Percentiles rank a stretch among this genome's conserved stretches.
phyloP scores from a whole-genome alignment of 2,329 filamentous ascomycete species.

The Clarireedia monteithiana region DNA sequence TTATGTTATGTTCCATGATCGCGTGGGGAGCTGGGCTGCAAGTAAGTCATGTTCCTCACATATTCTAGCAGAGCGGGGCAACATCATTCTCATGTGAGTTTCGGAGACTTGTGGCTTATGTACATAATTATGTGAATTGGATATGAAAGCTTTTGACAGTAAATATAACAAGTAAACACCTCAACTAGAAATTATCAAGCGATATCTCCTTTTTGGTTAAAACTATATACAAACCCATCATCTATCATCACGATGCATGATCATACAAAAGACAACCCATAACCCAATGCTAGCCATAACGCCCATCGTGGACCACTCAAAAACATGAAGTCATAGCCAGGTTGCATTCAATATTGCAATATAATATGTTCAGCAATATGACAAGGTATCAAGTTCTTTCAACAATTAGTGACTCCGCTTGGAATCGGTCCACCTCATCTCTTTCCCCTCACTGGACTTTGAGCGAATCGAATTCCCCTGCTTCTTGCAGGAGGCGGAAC shows the following conservation, averaged over 20 bases:
- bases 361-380: not conserved
- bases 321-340: not conserved
- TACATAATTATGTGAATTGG: no score
- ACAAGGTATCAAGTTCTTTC: not conserved
- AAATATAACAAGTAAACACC: not conserved
- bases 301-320: not conserved
- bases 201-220: not conserved
- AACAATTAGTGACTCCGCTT: not conserved
- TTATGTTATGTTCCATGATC: no score
- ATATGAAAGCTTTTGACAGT: no score
- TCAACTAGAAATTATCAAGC: not conserved
- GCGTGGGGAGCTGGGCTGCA: no score
- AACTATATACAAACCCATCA: not conserved
- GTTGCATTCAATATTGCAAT: not conserved
- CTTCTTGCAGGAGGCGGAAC: constrained; percentile 23
- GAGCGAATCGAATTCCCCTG: constrained; percentile 28
- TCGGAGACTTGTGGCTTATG: no score
- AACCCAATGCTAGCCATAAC: not conserved
- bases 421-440: not conserved
- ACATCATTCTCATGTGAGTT: no score
- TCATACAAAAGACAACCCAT: not conserved
- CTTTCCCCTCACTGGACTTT: constrained; percentile 26
- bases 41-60: no score
- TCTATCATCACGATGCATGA: not conserved
- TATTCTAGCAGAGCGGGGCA: no score